These are phyloP conservation scores for Lasiodiplodia hormozganensis DNA, from an alignment of 2,329 filamentous ascomycete genomes.

Conservation along the genomic window DNA sequence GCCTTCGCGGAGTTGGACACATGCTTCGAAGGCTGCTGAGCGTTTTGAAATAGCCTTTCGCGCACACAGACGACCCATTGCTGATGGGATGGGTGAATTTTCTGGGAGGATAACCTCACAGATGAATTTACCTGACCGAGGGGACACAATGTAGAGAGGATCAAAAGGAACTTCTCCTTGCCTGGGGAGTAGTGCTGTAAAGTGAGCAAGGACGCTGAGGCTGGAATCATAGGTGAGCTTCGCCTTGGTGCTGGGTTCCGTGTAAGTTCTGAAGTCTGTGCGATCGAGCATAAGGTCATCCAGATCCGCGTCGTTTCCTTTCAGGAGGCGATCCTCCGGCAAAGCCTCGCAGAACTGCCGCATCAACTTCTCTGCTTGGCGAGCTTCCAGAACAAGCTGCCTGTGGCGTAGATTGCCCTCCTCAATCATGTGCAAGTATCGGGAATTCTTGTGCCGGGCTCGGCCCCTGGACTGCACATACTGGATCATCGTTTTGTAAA, in stretches of 20 bases:
- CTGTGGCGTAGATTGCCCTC: constrained; percentile 68
- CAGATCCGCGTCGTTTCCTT: constrained; percentile 54
- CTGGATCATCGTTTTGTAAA: constrained; percentile 89
- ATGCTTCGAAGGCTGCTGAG: constrained; percentile 86
- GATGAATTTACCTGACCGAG: constrained; percentile 65
- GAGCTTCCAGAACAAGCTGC: constrained; percentile 64
- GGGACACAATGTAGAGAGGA: constrained; percentile 67
- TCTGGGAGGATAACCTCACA: constrained; percentile 83
- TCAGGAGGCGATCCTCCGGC: constrained; percentile 74
- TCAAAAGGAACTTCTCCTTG: constrained; percentile 57
- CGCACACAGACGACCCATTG: constrained; percentile 66
- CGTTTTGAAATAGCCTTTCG: constrained; percentile 84
- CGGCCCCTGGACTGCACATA: constrained; percentile 93
- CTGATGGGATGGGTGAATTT: constrained; percentile 72
- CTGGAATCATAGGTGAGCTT: constrained; percentile 80
- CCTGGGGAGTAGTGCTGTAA: constrained; percentile 70
- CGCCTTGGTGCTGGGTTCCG: constrained; percentile 72
- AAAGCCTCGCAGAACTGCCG: constrained; percentile 77
- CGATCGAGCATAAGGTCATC: constrained; percentile 64
- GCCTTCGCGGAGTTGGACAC: constrained; percentile 70
- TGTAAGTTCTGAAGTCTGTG: constrained; percentile 60
- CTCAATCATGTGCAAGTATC: constrained; percentile 86
- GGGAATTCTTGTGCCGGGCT: constrained; percentile 78
- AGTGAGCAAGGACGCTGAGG: constrained; percentile 73
- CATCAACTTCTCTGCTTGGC: constrained; percentile 66